Conservation (phyloP, 257 asterid genomes). For the Ehretia macrophylla region DNA sequence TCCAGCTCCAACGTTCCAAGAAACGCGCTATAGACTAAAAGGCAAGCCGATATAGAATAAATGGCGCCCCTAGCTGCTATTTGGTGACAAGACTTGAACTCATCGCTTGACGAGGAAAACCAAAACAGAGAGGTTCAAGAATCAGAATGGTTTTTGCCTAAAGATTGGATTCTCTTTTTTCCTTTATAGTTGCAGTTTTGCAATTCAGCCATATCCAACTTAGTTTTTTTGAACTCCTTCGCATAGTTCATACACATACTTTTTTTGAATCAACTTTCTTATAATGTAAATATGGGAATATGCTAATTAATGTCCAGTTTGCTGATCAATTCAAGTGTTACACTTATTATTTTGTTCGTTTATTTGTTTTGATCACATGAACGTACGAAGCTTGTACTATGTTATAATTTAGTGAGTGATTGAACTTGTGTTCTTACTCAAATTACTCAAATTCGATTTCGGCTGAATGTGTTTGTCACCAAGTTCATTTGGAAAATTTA, state of each 20-base stretch:
- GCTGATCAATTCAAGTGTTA: not conserved
- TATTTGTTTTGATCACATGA: not conserved
- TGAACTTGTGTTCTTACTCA: too few relatives aligned
- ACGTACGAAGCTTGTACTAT: too few relatives aligned
- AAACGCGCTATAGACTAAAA: slow-evolving; percentile 1
- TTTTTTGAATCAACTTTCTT: not conserved
- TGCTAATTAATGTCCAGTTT: not conserved
- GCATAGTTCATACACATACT: slow-evolving; percentile 2
- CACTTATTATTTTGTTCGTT: too few relatives aligned
- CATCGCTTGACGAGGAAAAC: not conserved
- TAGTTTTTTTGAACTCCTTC: slow-evolving; percentile 2
- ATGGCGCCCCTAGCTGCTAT: too few relatives aligned
- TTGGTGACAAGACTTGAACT: not conserved
- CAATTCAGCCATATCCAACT: not conserved
- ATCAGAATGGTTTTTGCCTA: not conserved
- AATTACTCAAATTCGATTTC: too few relatives aligned
- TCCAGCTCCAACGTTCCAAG: slow-evolving; percentile 4
- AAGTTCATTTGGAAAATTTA: too few relatives aligned
- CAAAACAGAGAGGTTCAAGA: slow-evolving; percentile 5
- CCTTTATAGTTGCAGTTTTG: not conserved
- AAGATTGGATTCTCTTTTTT: too few relatives aligned
- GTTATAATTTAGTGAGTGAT: too few relatives aligned
- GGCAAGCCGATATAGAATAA: not conserved
- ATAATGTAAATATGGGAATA: slow-evolving; percentile 7
- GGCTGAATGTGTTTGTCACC: too few relatives aligned